Base-by-base conservation (phyloP, 164 flowering plant species). In the Litsea cubeba region DNA sequence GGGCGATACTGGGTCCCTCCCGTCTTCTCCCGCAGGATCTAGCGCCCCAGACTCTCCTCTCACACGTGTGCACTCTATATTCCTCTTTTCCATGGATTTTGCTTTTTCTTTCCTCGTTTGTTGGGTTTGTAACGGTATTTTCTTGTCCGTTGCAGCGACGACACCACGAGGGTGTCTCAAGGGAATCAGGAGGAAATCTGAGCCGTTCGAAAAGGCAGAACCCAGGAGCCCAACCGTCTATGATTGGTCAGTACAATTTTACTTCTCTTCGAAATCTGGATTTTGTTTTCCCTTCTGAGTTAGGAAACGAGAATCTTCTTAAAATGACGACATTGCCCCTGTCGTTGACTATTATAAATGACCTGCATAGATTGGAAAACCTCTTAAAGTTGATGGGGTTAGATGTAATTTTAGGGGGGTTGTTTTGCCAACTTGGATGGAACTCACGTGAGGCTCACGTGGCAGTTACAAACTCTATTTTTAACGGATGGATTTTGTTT, bases 161-260 rank as follows among this genome's bases (percentile, higher is more conserved):
- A 54, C 89, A 22, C 88, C 90, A 11, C 65, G 68, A 7, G 87
- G 80, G 74, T 78, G 78, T 71, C 72, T 78, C 71, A 89, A 80
- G 85, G 83, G 76, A 75, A 26, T 80, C 62, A 82, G 91, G 82
- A 89, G 82, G 79, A 90, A 85, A 71, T 30, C 81, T 63, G 85
- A 72, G 12, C 81, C 84, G 28, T 71, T 69, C 6, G 89, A 84
- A 64, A 75, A 75, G 6, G 84, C 85, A 20, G 85, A 86, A 65
- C 84, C 85, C 7, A 83, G 81, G 76, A 83, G 83, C 80, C 91
- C 87, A 20, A 85, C 85, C 12, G 90, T 79, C 65, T 85, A 85
- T 68, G 93, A 90, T 75, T 92, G 97, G 94, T 90, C 40, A 69
- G 50, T 74, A 54, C 7, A 8, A 5, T 8, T 8, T 1, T 40